These are phyloP conservation scores for Fusarium sp. DNA, from an alignment of 2,329 filamentous ascomycete genomes.

Conservation along the genomic window DNA sequence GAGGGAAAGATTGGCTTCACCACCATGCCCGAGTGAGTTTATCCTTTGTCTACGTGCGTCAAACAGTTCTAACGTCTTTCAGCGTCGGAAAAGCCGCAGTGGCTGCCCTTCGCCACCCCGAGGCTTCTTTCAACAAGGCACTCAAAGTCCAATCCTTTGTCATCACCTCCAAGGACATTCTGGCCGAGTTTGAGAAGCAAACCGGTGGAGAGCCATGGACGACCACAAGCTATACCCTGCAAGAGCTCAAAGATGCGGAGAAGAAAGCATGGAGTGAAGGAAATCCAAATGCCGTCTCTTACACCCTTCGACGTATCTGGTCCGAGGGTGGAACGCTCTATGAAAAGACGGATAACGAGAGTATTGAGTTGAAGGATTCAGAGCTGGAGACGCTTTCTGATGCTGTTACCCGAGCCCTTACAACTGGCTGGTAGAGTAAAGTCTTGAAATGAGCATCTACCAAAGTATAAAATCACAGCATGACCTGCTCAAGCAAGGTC, in stretches of 20 bases:
- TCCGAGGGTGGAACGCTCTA: conserved; percentile 79
- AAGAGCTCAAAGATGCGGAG: conserved; percentile 68
- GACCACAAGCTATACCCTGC: conserved; percentile 55
- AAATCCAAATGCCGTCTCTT: conserved; percentile 62
- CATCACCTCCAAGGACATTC: conserved; percentile 70
- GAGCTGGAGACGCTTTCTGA: conserved; percentile 64
- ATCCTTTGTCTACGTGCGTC: background rate
- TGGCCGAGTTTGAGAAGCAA: conserved; percentile 77
- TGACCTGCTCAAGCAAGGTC: background rate
- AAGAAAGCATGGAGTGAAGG: conserved; percentile 67
- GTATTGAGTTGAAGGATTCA: conserved; percentile 62
- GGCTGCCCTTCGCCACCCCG: conserved; percentile 69
- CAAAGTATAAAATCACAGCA: background rate
- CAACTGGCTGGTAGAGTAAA: conserved; percentile 30
- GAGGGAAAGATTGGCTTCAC: conserved; percentile 74
- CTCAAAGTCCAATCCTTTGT: conserved; percentile 80
- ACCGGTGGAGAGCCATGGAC: conserved; percentile 63
- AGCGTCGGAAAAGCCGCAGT: conserved; percentile 76
- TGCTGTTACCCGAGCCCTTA: conserved; percentile 33
- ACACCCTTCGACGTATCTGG: conserved; percentile 78
- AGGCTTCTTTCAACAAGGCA: conserved; percentile 64
- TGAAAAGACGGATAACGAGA: conserved; percentile 73
- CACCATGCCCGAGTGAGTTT: conserved; percentile 75
- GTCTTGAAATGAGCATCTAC: background rate
- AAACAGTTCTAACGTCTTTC: background rate